phyloP scores from a whole-genome alignment of 2,329 filamentous ascomycete genomes.

The Hypoxylon rubiginosum region DNA sequence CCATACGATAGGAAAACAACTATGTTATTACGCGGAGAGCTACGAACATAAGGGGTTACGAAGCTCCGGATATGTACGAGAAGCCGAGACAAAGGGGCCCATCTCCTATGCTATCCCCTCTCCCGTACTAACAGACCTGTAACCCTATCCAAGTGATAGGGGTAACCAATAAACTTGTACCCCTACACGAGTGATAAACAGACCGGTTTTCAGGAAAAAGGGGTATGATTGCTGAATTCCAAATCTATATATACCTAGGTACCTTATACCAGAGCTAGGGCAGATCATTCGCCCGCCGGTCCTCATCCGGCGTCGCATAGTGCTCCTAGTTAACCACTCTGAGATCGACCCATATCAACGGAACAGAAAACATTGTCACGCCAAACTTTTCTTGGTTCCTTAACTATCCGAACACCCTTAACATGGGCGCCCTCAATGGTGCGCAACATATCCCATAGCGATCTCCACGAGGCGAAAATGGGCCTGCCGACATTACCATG shows the following conservation, averaged over 20 bases:
- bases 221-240: constrained; percentile 51
- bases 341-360: constrained; percentile 40
- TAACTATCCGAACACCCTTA: constrained; percentile 27
- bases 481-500: constrained; percentile 21
- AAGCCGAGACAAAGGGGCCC: no score
- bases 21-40: no score
- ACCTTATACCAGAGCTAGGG: no score
- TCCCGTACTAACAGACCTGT: no score
- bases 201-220: constrained; percentile 18
- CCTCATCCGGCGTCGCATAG: constrained; percentile 21
- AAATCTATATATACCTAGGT: constrained; percentile 50
- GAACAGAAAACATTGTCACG: constrained; percentile 39
- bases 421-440: constrained; percentile 4
- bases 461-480: constrained; percentile 15
- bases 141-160: no score
- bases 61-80: no score
- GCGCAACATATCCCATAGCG: constrained; percentile 25
- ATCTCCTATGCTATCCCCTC: no score
- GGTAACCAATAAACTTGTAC: no score
- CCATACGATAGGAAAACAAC: no score
- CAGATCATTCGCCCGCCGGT: constrained; percentile 27
- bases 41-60: no score
- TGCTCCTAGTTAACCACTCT: constrained; percentile 21
- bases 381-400: constrained; percentile 41
- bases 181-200: no score